Base-by-base conservation (phyloP, 2,329 filamentous ascomycete genomes). In the Paraconiothyrium brasiliense region DNA sequence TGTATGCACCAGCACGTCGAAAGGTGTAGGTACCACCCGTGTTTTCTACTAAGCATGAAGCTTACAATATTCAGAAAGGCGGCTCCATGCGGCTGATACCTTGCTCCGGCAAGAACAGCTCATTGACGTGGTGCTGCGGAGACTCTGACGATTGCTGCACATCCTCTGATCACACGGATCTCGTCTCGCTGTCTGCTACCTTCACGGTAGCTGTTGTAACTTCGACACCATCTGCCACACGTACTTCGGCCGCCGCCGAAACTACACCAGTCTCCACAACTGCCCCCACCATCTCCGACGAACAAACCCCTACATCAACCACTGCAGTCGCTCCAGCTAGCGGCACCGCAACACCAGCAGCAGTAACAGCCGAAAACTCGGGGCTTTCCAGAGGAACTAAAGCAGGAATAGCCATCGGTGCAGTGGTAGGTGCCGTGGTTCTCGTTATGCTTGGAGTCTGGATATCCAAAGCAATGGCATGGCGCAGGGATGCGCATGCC, bases 121-220 rank as follows among this genome's bases (percentile, higher is more conserved):
- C 32, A 24, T 7, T 39, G 20, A 52, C 32, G 32, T 52, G 49
- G 49, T 52, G 49, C 22, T 52, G 49, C 22, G 49, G 49, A 9
- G 49, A 52, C 14, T 34, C 22, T 10, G 49, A 52, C n/a, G 32
- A 20, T 13, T 52, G 49, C 32, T 52, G 49, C 49, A 52, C 46
- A n/a, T 48, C 46, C 22, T 32, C 24, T 24, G 46, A 48, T 32
- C 46, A 48, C 14, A 32, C 46, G 5, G 46, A 48, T n/a, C 24
- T 48, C 4, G n/a, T 48, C 24, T 48, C 46, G 30, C 46, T 48
- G 6, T 30, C 46, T n/a, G 24, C 46, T 22, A 48, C 46, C 7
- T 48, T 48, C 24, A 30, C 30, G 14, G n/a, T n/a, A 16, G 20
- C 13, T 10, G 46, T 24, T 22, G 24, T 30, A 32, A 22, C 24